These are phyloP conservation scores for Penicillium decumbens DNA, from an alignment of 2,329 filamentous ascomycete species.

Conservation along the genomic window DNA sequence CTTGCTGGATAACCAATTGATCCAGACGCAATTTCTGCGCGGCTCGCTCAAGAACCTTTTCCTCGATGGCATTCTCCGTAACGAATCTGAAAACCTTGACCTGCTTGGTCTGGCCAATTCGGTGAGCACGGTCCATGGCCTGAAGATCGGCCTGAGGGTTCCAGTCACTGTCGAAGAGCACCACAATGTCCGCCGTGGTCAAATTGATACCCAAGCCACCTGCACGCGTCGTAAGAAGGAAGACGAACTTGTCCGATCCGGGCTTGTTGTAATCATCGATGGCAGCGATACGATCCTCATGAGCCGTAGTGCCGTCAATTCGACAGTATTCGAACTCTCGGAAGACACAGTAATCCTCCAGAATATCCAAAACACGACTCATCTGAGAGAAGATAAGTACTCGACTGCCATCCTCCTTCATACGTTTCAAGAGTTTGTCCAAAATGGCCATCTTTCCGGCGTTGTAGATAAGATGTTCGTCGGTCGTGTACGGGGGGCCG, in stretches of 20 bases:
- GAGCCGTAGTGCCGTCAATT: slow-evolving; percentile 92
- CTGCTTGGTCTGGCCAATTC: slow-evolving; percentile 97
- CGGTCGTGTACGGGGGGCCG: slow-evolving; percentile 94
- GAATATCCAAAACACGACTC: slow-evolving; percentile 92
- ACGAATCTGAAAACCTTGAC: slow-evolving; percentile 95
- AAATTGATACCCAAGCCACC: slow-evolving; percentile 96
- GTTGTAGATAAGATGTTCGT: slow-evolving; percentile 90
- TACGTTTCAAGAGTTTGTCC: slow-evolving; percentile 79
- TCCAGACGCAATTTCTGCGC: slow-evolving; percentile 95
- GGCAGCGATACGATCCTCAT: slow-evolving; percentile 93
- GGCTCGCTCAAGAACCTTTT: slow-evolving; percentile 93
- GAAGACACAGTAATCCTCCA: slow-evolving; percentile 98
- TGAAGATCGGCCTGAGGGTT: slow-evolving; percentile 97
- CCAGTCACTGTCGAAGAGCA: slow-evolving; percentile 98
- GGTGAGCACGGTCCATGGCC: slow-evolving; percentile 97
- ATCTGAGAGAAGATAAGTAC: slow-evolving; percentile 99
- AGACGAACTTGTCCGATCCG: slow-evolving; percentile 92
- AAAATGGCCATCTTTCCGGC: slow-evolving; percentile 96
- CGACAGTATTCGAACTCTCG: slow-evolving; percentile 92
- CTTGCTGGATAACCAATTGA: slow-evolving; percentile 96
- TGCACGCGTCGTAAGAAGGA: slow-evolving; percentile 89
- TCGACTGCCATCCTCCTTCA: slow-evolving; percentile 81
- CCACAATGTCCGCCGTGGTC: slow-evolving; percentile 89
- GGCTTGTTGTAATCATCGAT: slow-evolving; percentile 99
- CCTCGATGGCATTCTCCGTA: slow-evolving; percentile 96